phyloP scores from a whole-genome alignment of 2,329 filamentous ascomycete species.

The Orbilia javanica region DNA sequence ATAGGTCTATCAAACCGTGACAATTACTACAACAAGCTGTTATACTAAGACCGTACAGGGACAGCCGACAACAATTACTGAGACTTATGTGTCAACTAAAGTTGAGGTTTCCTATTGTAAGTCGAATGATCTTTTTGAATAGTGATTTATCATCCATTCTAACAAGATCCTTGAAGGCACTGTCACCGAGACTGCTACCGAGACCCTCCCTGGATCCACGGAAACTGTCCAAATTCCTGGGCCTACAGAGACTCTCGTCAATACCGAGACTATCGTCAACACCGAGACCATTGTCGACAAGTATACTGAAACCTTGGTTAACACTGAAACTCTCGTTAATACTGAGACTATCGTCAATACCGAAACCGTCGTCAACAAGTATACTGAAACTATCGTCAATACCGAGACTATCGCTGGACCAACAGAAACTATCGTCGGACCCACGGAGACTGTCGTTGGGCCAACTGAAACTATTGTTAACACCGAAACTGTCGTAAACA shows the following conservation, averaged over 20 bases:
- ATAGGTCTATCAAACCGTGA: conserved; percentile 27
- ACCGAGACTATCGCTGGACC: neutral
- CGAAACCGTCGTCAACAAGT: conserved; percentile 7
- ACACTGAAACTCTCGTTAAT: conserved; percentile 10
- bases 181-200: conserved; percentile 23
- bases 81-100: conserved; percentile 21
- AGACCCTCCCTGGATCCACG: conserved; percentile 22
- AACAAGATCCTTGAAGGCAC: conserved; percentile 34
- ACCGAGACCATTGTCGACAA: conserved; percentile 24
- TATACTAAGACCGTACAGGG: conserved; percentile 40
- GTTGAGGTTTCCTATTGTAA: conserved; percentile 45
- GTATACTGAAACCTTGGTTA: neutral
- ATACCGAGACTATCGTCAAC: conserved; percentile 13
- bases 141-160: neutral
- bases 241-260: conserved; percentile 1
- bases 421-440: neutral
- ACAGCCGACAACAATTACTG: conserved; percentile 30
- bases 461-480: conserved; percentile 3
- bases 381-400: neutral
- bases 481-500: neutral
- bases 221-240: conserved; percentile 15
- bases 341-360: conserved; percentile 19
- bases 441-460: conserved; percentile 7
- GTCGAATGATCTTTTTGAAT: neutral
- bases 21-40: conserved; percentile 41